A percentile compares a stretch with the other conserved stretches of the same genome.
phyloP scores from a whole-genome alignment of 1,284 basidiomycete genomes.

The Hemileia vastatrix region DNA sequence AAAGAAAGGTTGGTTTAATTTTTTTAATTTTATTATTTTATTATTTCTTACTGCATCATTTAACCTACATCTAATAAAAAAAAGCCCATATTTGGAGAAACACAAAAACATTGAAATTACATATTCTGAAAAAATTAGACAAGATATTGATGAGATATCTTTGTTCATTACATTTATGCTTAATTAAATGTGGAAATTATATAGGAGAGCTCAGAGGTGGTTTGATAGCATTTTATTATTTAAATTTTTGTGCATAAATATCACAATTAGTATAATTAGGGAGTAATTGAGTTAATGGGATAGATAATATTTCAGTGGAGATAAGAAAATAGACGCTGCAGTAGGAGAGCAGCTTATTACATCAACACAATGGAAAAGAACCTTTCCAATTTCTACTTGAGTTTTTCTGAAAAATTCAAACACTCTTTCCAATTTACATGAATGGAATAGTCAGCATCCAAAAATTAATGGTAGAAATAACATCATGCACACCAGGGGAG shows the following conservation, averaged over 20 bases:
- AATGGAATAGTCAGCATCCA: conserved; percentile 6
- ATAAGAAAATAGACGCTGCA: conserved; percentile 36
- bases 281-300: conserved; percentile 70
- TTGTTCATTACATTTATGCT: conserved; percentile 27
- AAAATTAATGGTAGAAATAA: background rate
- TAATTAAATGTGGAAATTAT: conserved; percentile 5
- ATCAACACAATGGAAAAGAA: conserved; percentile 87
- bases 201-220: conserved; percentile 13
- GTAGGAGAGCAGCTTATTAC: conserved; percentile 38
- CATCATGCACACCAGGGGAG: conserved; percentile 28
- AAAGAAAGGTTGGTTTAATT: too few relatives aligned
- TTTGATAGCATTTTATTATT: conserved; percentile 29
- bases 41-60: too few relatives aligned
- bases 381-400: conserved; percentile 58
- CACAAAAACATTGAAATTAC: conserved; percentile 36
- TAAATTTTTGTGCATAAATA: conserved; percentile 60
- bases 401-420: conserved; percentile 69
- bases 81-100: conserved; percentile 35
- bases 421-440: conserved; percentile 50
- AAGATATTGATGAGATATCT: conserved; percentile 16
- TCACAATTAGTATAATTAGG: conserved; percentile 81
- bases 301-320: conserved; percentile 13
- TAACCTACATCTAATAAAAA: conserved; percentile 49
- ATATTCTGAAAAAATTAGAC: conserved; percentile 29
- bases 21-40: too few relatives aligned